These are phyloP conservation scores for Vicia sativa DNA, from an alignment of 306 rosid genomes.

Conservation along the genomic window DNA sequence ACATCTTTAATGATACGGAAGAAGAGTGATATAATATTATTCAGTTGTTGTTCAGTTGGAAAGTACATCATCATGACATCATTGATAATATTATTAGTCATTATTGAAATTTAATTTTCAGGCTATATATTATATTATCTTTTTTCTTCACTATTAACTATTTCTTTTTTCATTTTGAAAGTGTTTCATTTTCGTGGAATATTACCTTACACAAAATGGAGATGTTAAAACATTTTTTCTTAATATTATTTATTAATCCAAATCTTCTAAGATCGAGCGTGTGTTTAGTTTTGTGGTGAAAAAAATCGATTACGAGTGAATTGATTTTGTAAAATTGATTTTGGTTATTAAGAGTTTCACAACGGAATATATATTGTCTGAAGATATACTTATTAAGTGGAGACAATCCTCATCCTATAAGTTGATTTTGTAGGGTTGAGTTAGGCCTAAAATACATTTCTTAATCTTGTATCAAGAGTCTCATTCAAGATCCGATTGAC, in stretches of 20 bases:
- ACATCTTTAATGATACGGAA: slow-evolving; percentile 17
- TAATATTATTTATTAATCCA: not conserved
- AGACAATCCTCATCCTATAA: too few relatives aligned
- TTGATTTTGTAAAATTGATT: too few relatives aligned
- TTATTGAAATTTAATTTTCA: slow-evolving; percentile 29
- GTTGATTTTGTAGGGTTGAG: too few relatives aligned
- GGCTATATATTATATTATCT: not conserved
- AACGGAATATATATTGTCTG: too few relatives aligned
- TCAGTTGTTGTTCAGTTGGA: slow-evolving; percentile 12
- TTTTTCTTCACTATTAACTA: not conserved
- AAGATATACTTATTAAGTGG: too few relatives aligned
- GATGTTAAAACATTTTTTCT: slow-evolving; percentile 6
- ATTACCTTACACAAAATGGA: not conserved
- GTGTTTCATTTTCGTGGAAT: slow-evolving; percentile 3
- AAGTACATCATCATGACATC: slow-evolving; percentile 22
- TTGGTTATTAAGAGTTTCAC: too few relatives aligned
- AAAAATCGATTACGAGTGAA: too few relatives aligned
- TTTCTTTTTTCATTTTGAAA: not conserved
- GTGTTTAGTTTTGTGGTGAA: too few relatives aligned
- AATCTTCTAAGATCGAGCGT: slow-evolving; percentile 8
- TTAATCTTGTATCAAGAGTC: too few relatives aligned
- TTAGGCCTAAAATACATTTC: too few relatives aligned
- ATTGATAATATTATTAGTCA: not conserved
- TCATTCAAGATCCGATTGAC: too few relatives aligned
- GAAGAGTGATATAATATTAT: slow-evolving; percentile 23